phyloP scores from a whole-genome alignment of 495 filamentous ascomycete genomes.

The Tuber microsphaerosporum region DNA sequence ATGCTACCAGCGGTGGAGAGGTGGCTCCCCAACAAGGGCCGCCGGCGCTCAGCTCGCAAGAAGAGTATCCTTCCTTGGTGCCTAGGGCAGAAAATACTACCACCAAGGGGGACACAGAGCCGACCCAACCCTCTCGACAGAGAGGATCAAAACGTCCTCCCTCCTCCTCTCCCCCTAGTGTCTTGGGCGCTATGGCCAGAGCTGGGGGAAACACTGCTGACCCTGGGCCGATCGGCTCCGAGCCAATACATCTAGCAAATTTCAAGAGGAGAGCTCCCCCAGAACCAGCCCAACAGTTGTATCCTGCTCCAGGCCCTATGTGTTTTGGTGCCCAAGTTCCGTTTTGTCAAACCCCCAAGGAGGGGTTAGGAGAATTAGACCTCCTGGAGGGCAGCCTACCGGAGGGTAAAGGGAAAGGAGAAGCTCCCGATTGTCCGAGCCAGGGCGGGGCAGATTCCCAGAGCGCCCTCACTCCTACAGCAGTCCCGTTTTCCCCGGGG shows the following conservation, averaged over 20 bases:
- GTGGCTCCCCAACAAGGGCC: not conserved
- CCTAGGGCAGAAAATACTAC: not conserved
- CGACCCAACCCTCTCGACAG: not conserved
- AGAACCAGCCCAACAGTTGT: not conserved
- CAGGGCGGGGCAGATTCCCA: not conserved
- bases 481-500: not conserved
- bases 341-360: not conserved
- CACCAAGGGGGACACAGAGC: not conserved
- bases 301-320: not conserved
- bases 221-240: not conserved
- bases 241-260: not conserved
- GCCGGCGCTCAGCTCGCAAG: not conserved
- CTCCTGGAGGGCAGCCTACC: not conserved
- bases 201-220: not conserved
- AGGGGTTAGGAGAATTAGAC: not conserved
- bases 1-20: not conserved
- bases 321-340: not conserved
- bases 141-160: not conserved
- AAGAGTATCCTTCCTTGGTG: not conserved
- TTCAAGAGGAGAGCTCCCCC: not conserved
- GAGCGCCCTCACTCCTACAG: not conserved
- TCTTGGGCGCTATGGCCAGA: not conserved
- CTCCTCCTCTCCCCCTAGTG: not conserved
- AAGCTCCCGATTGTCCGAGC: not conserved
- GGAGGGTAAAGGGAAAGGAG: not conserved